phyloP scores from a whole-genome alignment of 2,329 filamentous ascomycete genomes.

The Xylaria sp. region DNA sequence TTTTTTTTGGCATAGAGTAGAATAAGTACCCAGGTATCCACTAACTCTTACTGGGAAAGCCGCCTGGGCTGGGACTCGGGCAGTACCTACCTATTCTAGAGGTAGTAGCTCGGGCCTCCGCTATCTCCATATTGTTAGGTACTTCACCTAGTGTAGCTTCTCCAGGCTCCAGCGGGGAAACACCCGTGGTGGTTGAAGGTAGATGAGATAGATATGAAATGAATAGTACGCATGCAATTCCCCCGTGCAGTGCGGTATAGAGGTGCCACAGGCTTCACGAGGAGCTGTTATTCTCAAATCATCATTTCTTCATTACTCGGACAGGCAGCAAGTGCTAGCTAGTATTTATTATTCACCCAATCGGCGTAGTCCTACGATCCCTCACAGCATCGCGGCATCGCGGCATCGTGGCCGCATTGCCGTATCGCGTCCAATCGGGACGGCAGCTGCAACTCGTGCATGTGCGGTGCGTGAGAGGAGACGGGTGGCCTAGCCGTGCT shows the following conservation, averaged over 20 bases:
- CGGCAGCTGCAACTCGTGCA: neutral
- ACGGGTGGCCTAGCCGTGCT: constrained; percentile 53
- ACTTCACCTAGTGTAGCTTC: too few species aligned
- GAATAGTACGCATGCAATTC: neutral
- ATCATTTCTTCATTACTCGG: constrained; percentile 18
- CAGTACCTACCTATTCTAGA: too few species aligned
- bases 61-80: too few species aligned
- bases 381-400: neutral
- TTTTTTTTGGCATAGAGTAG: too few species aligned
- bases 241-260: neutral
- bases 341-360: neutral
- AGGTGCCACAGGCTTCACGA: neutral
- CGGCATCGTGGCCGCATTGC: neutral
- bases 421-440: neutral
- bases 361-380: neutral
- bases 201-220: neutral
- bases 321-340: neutral
- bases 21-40: neutral
- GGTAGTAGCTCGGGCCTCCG: too few species aligned
- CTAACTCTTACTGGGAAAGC: too few species aligned
- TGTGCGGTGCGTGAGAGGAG: neutral
- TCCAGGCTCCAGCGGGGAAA: too few species aligned
- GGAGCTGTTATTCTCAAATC: neutral
- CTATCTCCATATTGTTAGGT: too few species aligned
- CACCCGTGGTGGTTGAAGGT: too few species aligned